phyloP scores from a whole-genome alignment of 2,329 filamentous ascomycete species.

The Monosporascus sp. region DNA sequence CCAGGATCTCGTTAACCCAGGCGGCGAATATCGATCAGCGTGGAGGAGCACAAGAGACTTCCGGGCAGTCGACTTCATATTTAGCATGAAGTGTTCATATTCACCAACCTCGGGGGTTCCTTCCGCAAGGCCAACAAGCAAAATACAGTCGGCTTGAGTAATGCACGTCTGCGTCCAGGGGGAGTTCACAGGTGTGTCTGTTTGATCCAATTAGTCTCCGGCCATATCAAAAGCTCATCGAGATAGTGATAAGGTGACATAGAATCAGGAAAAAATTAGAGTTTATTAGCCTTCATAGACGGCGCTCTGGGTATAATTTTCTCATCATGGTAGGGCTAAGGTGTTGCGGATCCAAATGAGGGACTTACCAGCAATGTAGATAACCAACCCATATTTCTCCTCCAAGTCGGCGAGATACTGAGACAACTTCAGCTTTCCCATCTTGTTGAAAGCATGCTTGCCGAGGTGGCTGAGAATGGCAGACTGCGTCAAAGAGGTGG shows the following conservation, averaged over 20 bases:
- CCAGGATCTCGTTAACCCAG: slow-evolving; percentile 85
- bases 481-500: slow-evolving; percentile 87
- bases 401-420: slow-evolving; percentile 96
- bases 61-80: slow-evolving; percentile 93
- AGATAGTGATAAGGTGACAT: slow-evolving; percentile 7
- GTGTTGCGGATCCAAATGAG: neutral
- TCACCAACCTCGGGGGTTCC: slow-evolving; percentile 87
- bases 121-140: slow-evolving; percentile 87
- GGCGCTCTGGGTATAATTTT: slow-evolving; percentile 43
- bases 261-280: slow-evolving; percentile 65
- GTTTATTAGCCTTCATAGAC: slow-evolving; percentile 53
- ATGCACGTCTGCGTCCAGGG: slow-evolving; percentile 99
- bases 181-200: slow-evolving; percentile 92
- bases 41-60: slow-evolving; percentile 91
- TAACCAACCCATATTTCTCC: slow-evolving; percentile 91
- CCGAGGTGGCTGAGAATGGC: slow-evolving; percentile 93
- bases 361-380: slow-evolving; percentile 77
- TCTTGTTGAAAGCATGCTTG: slow-evolving; percentile 91
- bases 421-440: slow-evolving; percentile 92
- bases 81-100: slow-evolving; percentile 92
- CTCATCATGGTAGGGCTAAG: slow-evolving; percentile 42
- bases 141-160: slow-evolving; percentile 90
- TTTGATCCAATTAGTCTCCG: slow-evolving; percentile 23
- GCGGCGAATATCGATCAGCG: slow-evolving; percentile 77
- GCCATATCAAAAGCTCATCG: neutral